These are phyloP conservation scores for Schrenkiella parvula DNA, from an alignment of 345 rosid species.

Conservation along the genomic window DNA sequence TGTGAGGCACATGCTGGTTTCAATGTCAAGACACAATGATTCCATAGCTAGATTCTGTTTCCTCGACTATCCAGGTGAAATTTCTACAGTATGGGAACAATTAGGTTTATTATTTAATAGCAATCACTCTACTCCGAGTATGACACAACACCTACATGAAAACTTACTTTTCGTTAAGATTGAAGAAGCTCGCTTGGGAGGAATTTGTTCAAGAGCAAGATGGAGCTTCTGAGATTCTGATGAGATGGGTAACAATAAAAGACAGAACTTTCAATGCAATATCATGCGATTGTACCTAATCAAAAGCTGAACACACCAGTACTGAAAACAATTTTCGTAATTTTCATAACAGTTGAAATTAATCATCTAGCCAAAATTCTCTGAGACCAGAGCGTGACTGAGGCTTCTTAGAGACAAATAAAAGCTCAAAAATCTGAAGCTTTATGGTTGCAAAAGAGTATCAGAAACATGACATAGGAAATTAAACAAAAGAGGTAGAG, in stretches of 20 bases:
- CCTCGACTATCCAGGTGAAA: background rate
- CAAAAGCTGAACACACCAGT: background rate
- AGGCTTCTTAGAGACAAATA: background rate
- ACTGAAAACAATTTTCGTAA: background rate
- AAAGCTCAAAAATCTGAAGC: background rate
- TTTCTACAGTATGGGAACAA: background rate
- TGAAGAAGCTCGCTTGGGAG: background rate
- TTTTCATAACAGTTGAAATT: background rate
- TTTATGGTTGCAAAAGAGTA: slow-evolving; percentile 3
- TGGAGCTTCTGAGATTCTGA: slow-evolving; percentile 3
- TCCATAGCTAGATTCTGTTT: slow-evolving; percentile 21
- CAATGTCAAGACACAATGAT: slow-evolving; percentile 10
- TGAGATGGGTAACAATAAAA: background rate
- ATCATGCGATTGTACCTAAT: background rate
- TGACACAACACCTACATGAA: background rate
- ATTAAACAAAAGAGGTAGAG: background rate
- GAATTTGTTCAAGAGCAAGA: background rate
- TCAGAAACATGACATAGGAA: background rate
- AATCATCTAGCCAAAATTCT: background rate
- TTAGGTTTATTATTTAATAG: background rate
- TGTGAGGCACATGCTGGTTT: slow-evolving; percentile 12
- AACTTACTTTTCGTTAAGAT: background rate
- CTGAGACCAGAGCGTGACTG: background rate
- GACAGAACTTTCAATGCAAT: background rate
- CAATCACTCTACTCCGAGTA: background rate